Conservation (phyloP, 768 basidiomycete genomes). For the Russula olivacea region DNA sequence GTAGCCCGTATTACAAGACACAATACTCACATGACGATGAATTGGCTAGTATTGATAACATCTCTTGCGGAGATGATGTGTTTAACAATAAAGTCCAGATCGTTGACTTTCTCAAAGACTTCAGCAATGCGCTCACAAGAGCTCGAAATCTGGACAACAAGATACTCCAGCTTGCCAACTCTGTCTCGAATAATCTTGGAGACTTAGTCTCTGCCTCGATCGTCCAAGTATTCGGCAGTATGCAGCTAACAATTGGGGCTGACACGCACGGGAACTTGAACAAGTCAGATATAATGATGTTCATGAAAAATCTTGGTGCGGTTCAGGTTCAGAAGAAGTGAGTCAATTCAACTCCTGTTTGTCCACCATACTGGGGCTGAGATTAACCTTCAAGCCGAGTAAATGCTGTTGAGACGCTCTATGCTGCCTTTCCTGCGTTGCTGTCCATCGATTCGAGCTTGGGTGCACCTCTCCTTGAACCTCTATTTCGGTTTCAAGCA, state of each 20-base stretch:
- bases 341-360: neutral
- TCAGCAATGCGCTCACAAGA: slow-evolving; percentile 37
- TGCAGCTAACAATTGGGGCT: slow-evolving; percentile 50
- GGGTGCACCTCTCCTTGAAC: slow-evolving; percentile 31
- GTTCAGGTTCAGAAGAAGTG: slow-evolving; percentile 33
- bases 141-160: slow-evolving; percentile 45
- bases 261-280: slow-evolving; percentile 45
- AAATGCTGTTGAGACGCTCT: slow-evolving; percentile 52
- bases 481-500: slow-evolving; percentile 26
- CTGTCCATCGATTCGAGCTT: slow-evolving; percentile 50
- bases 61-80: neutral
- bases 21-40: slow-evolving; percentile 33
- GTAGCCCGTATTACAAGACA: slow-evolving; percentile 40
- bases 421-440: slow-evolving; percentile 44
- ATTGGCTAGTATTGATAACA: slow-evolving; percentile 13
- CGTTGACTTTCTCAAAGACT: slow-evolving; percentile 42
- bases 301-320: slow-evolving; percentile 38
- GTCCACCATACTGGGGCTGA: neutral
- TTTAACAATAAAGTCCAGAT: slow-evolving; percentile 30
- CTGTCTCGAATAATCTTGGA: slow-evolving; percentile 48
- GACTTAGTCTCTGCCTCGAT: slow-evolving; percentile 47
- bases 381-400: slow-evolving; percentile 23
- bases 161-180: slow-evolving; percentile 42
- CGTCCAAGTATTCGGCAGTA: slow-evolving; percentile 47
- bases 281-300: slow-evolving; percentile 45